Evolutionary conservation across 1,284 basidiomycete species (phyloP), one percentile per base, ranked within the genome.

Genomic region (Sanghuangporus baumii): DNA sequence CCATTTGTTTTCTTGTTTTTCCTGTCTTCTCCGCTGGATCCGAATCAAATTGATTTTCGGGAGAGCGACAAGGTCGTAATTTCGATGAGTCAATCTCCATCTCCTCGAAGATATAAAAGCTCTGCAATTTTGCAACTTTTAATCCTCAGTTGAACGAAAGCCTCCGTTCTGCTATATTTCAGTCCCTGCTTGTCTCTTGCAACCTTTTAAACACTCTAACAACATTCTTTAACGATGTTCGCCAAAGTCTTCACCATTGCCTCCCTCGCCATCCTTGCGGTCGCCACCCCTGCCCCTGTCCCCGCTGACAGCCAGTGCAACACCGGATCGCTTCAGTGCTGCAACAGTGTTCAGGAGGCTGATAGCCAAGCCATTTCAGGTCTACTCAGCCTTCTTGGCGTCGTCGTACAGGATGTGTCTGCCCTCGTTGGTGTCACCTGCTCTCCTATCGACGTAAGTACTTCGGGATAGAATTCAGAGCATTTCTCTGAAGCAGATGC

Each of bases 371-470:
- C 3, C 6, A 36, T 50, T 8, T 59, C 59, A 3, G 23, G 2
- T 1, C 34, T 60, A 1, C 48, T 60, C 37, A 59, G 52, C 14
- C 59, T 60, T 26, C 41, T 68, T 48, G 67, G 66, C 1, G 57
- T 67, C 37, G 63, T 63, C 23, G 55, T 66, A 23, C 59, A 65
- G 34, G 66, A 60, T 31, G 57, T 66, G 43, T 60, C 61, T 58
- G 66, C 56, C 38, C 61, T 59, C 18, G 63, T 67, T 16, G 67
- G 67, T 38, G 38, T 66, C 9, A 63, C 41, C 7, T 68, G 67
- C 62, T 59, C 59, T 47, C 67, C 67, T 36, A 66, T 68, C 61
- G 64, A 54, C 37, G 67, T 66, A 48, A 46, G 62, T 51, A 47
- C 5, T 18, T n/a, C 37, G 20, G 37, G 6, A 11, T 26, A 23